Conservation (phyloP, 2,329 filamentous ascomycete species). For the Aspergillus luchuensis region DNA sequence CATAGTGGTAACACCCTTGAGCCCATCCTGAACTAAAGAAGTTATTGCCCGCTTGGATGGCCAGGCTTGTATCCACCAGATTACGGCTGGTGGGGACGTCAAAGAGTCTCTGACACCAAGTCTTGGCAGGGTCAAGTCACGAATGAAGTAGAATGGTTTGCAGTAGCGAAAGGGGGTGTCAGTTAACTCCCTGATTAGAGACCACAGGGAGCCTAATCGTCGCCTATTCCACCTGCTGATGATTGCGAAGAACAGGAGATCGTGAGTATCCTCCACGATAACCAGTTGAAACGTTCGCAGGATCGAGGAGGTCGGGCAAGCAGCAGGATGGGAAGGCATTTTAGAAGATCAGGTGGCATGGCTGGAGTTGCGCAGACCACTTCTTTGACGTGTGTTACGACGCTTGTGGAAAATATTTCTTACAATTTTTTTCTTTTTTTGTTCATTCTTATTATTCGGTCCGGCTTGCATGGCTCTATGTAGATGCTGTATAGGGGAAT, state of each 20-base stretch:
- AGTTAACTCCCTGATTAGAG: slow-evolving; percentile 37
- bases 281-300: slow-evolving; percentile 12
- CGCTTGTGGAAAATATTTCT: slow-evolving; percentile 32
- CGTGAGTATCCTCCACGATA: slow-evolving; percentile 10
- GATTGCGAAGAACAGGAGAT: slow-evolving; percentile 11
- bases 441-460: slow-evolving; percentile 26
- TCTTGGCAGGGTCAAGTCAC: slow-evolving; percentile 19
- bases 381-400: slow-evolving; percentile 38
- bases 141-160: slow-evolving; percentile 25
- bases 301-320: slow-evolving; percentile 13
- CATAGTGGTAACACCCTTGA: slow-evolving; percentile 51
- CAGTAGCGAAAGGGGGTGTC: slow-evolving; percentile 33
- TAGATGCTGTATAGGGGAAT: slow-evolving; percentile 24
- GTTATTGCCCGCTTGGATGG: slow-evolving; percentile 13
- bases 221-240: slow-evolving; percentile 18
- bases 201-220: slow-evolving; percentile 29
- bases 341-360: slow-evolving; percentile 25
- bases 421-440: slow-evolving; percentile 25
- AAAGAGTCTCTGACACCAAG: slow-evolving; percentile 22
- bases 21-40: slow-evolving; percentile 44
- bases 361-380: slow-evolving; percentile 31
- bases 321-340: slow-evolving; percentile 20
- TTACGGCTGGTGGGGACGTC: slow-evolving; percentile 17
- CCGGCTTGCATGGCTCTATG: slow-evolving; percentile 28
- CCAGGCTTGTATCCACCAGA: slow-evolving; percentile 17